Evolutionary conservation across 2,329 filamentous ascomycete species (phyloP), one percentile per base, ranked within the genome.

Genomic region (Trichoderma harzianum): DNA sequence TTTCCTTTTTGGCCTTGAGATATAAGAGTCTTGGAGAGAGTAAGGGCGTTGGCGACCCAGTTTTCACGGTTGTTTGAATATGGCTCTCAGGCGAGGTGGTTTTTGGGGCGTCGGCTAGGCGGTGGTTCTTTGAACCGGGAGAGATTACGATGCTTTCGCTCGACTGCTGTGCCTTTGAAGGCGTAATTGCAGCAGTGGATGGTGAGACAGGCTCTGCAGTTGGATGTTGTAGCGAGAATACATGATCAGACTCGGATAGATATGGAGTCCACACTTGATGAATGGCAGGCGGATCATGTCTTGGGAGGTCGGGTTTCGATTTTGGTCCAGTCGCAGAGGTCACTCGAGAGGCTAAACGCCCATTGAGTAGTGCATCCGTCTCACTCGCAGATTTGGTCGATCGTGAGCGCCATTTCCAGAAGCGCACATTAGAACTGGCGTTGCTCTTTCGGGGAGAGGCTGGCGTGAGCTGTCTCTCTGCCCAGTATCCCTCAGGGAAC

Each of bases 401-500:
- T 8, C 80, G 80, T 8, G 80, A 79, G 39, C 80, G 77, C 83
- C 83, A 85, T 76, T 78, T 84, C 79, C 81, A 84, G 47, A 82
- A 78, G 58, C 79, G 79, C 24, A 76, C 79, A 28, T 77, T 78
- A 26, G 79, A 79, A 30, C 76, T 78, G 28, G 79, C 77, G 65
- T 75, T 81, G 65, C 79, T 82, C 74, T 80, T 78, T 18, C 77
- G 76, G 1, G 78, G 76, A 5, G 72, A 62, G 66, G 51, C 60
- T 64, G 77, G 36, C 28, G 77, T 69, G 30, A 76, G 70, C 61
- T 84, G 81, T n/a, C 88, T 83, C 78, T 90, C 88, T n/a, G 88
- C 88, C 88, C 87, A 90, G 77, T 88, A 90, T 7, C 88, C 88
- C 66, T 85, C 86, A 1, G 88, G 88, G 76, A 88, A 89, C 88